Base-by-base conservation (phyloP, 2,329 filamentous ascomycete genomes). In the Aspergillus texensis region DNA sequence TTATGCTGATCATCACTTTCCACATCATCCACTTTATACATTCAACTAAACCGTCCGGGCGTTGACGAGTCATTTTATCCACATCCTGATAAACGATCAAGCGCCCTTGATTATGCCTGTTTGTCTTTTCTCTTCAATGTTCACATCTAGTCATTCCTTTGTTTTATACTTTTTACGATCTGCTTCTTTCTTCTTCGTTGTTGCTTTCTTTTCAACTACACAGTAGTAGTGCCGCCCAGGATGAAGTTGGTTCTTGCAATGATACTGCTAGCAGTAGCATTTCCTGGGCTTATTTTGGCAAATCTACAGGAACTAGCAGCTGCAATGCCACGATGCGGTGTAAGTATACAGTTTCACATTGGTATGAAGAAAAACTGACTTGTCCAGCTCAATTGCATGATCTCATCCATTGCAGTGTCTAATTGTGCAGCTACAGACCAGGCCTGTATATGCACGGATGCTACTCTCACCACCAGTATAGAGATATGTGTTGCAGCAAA, bases 391-490 rank as follows among this genome's bases (percentile, higher is more conserved):
- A 16, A 53, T n/a, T 53, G 48, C 48, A 53, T 53, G 48, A 34
- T 53, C 16, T 30, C 30, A 16, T 16, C 26, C 9, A 53, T 53
- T 30, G 48, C 74, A 5, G 67, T 72, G 63, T 81, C 80, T 1
- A 65, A 65, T 11, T 82, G 80, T 62, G 68, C 74, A 4, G 63
- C 71, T 1, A 77, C 79, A 4, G 71, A 82, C 60, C 71, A 74
- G 52, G 70, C 71, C 21, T 83, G 80, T 62, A 71, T 82, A 26
- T 83, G 80, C 65, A 74, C 68, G 1, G 73, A 81, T 63, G 60
- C 61, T 1, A 65, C 69, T 2, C 71, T 81, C 32, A 75, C 74
- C 26, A 65, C 62, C 0, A 65, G 70, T 26, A 69, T 81, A 5
- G 71, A 72, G 10, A 43, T 66, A 16, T 82, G 80, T 45, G 74